phyloP scores from a whole-genome alignment of 176 grass and related monocot genomes.

The Ensete ventricosum region DNA sequence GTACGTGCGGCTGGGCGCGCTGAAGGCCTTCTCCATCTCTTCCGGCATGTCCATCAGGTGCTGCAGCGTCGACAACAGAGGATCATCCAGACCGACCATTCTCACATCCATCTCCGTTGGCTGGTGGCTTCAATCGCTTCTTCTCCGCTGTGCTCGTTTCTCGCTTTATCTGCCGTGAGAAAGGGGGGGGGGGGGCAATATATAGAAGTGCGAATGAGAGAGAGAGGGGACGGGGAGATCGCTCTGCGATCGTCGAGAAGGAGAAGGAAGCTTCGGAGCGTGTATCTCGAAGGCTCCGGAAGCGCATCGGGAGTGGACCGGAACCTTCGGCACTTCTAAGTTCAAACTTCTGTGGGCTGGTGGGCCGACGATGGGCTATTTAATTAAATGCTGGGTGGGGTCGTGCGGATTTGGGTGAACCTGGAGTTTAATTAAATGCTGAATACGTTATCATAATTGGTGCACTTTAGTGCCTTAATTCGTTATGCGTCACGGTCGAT shows the following conservation, averaged over 20 bases:
- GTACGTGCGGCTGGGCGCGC: conserved; percentile 44
- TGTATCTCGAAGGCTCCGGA: not conserved
- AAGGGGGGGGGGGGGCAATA: too few species aligned
- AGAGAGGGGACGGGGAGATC: too few species aligned
- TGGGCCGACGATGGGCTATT: too few species aligned
- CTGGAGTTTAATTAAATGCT: too few species aligned
- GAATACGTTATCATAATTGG: too few species aligned
- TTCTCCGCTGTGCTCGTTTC: not conserved
- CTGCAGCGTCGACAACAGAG: conserved; percentile 23
- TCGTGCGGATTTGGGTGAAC: too few species aligned
- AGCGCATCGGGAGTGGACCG: not conserved
- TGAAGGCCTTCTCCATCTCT: conserved; percentile 45
- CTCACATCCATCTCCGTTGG: conserved; percentile 22
- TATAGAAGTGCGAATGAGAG: too few species aligned
- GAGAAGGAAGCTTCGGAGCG: not conserved
- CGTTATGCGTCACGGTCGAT: too few species aligned
- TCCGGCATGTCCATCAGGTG: conserved; percentile 48
- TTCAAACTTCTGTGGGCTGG: too few species aligned
- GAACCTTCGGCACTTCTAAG: too few species aligned
- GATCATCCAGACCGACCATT: conserved; percentile 21
- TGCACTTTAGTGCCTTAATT: too few species aligned
- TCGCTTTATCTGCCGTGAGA: not conserved
- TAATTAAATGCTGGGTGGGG: too few species aligned
- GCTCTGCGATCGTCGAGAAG: not conserved
- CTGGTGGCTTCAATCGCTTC: not conserved